Conservation (phyloP, 305 asterid species). For the Fraxinus nigra region DNA sequence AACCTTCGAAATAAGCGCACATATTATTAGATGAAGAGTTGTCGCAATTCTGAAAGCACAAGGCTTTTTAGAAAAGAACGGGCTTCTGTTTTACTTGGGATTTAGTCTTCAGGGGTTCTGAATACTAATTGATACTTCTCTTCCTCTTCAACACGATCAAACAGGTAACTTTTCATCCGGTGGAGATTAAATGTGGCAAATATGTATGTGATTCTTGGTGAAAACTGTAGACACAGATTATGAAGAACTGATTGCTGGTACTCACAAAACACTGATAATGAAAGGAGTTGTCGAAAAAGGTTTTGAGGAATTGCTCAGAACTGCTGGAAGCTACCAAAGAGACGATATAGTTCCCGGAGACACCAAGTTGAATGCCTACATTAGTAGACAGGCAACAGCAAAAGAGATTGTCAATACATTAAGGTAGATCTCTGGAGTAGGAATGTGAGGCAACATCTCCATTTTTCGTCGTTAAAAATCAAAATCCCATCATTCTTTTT, state of each 20-base stretch:
- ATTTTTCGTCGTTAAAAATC: background rate
- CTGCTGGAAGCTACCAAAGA: conserved; percentile 60
- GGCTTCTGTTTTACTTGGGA: too few species aligned
- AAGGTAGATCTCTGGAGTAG: conserved; percentile 47
- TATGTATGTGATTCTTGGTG: conserved; percentile 76
- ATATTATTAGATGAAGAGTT: too few species aligned
- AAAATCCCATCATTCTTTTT: background rate
- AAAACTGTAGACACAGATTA: conserved; percentile 85
- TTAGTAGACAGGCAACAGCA: conserved; percentile 34
- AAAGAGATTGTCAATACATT: conserved; percentile 22
- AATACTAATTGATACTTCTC: background rate
- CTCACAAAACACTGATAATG: conserved; percentile 71
- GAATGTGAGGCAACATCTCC: conserved; percentile 19
- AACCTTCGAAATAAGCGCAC: too few species aligned
- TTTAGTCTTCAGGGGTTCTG: background rate
- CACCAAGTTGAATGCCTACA: conserved; percentile 46
- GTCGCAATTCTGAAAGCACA: too few species aligned
- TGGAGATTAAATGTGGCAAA: conserved; percentile 76
- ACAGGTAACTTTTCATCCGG: conserved; percentile 78
- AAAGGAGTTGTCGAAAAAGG: conserved; percentile 61
- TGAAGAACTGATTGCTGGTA: conserved; percentile 70
- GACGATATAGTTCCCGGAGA: conserved; percentile 69
- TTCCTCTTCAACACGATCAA: background rate
- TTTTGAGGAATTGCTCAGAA: conserved; percentile 70
- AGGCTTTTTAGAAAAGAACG: too few species aligned